Base-by-base conservation (phyloP, 2,329 filamentous ascomycete genomes). In the Leptographium radiaticola region DNA sequence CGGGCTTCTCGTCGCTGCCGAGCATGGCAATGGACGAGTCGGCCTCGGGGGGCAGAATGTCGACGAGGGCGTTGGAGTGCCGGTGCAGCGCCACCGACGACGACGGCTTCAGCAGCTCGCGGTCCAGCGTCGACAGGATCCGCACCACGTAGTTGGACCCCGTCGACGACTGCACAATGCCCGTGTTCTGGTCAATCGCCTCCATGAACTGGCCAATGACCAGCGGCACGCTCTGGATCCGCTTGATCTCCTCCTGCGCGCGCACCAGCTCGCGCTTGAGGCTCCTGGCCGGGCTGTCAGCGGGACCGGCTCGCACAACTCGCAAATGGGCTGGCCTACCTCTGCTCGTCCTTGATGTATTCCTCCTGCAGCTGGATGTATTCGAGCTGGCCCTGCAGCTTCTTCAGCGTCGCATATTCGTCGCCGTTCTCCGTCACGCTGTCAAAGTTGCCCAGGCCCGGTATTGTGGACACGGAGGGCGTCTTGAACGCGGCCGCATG, bases 161-260 rank as follows among this genome's bases (percentile, higher is more conserved):
- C 38, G 93, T 98, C 59, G 89, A 96, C 50, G 91, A 97, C 71
- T 98, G 93, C 58, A 98, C 93, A 62, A 98, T 98, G 55, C 93
- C 93, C 60, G 93, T 98, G 71, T 96, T 98, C 73, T 98, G 93
- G 70, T 98, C 93, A 67, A 98, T 98, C 54, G 93, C 93, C 73
- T 98, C 93, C 93, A 98, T 98, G 68, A 98, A 98, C 72, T 98
- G 93, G 57, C 93, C 93, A 68, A 98, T 98, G 59, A 98, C 93
- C 58, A 98, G 74, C 33, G 93, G 93, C 53, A 98, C 93, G 69
- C 89, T 96, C 75, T 98, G 93, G 69, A 98, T 98, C 61, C 93
- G 84, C 77, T 98, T 98, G 75, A 98, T 98, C 75, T 98, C 93
- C 70, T 98, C 93, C 69, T 98, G 93, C 62, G 93, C 93, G 62